phyloP scores from a whole-genome alignment of 192 early-diverging fungal species.

The Bifiguratus adelaidae region DNA sequence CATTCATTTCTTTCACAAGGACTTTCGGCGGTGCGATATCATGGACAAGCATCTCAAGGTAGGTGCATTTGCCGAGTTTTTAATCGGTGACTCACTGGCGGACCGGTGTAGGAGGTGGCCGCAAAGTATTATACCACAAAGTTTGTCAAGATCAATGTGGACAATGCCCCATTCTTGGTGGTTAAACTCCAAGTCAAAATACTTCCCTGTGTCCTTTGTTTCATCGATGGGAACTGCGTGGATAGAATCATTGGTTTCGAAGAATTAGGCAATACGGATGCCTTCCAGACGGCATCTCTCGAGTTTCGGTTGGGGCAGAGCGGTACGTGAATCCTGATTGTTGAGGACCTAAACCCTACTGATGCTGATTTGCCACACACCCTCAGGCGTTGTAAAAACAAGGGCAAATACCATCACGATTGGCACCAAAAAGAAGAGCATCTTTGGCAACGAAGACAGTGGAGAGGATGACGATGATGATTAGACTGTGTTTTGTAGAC shows the following conservation, averaged over 20 bases:
- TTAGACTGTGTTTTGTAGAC: too few relatives aligned
- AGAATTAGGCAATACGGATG: conserved; percentile 80
- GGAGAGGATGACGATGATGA: not conserved
- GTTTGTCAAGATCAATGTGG: conserved; percentile 84
- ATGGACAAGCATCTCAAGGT: conserved; percentile 84
- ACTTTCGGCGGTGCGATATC: conserved; percentile 89
- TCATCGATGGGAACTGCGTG: conserved; percentile 61
- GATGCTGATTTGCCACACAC: not conserved
- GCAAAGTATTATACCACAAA: conserved; percentile 72
- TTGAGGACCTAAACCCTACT: not conserved
- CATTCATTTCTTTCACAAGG: conserved; percentile 84
- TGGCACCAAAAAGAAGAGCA: not conserved
- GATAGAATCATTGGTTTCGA: conserved; percentile 93
- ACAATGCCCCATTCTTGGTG: conserved; percentile 84
- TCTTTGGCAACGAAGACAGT: not conserved
- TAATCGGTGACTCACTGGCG: not conserved
- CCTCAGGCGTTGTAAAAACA: not conserved
- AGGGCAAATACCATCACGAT: not conserved
- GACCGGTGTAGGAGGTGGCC: conserved; percentile 40
- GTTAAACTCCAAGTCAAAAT: conserved; percentile 79
- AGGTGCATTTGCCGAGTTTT: not conserved
- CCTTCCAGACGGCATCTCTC: conserved; percentile 65
- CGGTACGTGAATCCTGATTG: conserved; percentile 1
- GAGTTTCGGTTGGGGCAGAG: conserved; percentile 43
- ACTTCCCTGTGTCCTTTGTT: conserved; percentile 79